Conservation (phyloP, 83 land plant species). For the Larix sibirica region DNA sequence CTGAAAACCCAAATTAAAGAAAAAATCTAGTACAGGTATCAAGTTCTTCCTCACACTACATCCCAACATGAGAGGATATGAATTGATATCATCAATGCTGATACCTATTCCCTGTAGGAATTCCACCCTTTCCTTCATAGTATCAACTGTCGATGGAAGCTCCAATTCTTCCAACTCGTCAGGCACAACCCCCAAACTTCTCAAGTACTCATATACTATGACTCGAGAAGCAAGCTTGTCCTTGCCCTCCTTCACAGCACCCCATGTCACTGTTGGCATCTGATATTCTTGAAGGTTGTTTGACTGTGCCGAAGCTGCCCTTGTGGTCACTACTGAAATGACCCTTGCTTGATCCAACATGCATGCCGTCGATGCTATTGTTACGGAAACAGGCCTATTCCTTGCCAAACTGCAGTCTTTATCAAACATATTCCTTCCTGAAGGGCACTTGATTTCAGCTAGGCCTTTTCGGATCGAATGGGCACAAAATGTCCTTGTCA, state of each 20-base stretch:
- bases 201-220: conserved; percentile 56
- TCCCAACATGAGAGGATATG: no score
- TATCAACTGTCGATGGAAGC: no score
- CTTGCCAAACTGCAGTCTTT: not conserved
- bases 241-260: no score
- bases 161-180: no score
- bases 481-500: not conserved
- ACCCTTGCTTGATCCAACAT: conserved; percentile 6
- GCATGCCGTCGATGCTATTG: no score
- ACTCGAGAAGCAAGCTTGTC: no score
- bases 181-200: conserved; percentile 55
- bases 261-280: no score
- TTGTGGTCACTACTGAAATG: conserved; percentile 1
- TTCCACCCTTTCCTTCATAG: no score
- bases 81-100: no score
- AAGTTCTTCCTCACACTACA: no score
- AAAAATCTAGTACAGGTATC: conserved; percentile 73
- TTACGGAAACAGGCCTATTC: no score
- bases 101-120: no score
- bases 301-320: conserved; percentile 18
- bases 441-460: conserved; percentile 2
- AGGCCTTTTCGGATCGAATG: not conserved
- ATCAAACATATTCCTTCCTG: not conserved
- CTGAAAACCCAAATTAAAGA: conserved; percentile 65
- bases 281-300: conserved; percentile 44